Base-by-base conservation (phyloP, 805 yeast genomes). In the Lachancea sp. region DNA sequence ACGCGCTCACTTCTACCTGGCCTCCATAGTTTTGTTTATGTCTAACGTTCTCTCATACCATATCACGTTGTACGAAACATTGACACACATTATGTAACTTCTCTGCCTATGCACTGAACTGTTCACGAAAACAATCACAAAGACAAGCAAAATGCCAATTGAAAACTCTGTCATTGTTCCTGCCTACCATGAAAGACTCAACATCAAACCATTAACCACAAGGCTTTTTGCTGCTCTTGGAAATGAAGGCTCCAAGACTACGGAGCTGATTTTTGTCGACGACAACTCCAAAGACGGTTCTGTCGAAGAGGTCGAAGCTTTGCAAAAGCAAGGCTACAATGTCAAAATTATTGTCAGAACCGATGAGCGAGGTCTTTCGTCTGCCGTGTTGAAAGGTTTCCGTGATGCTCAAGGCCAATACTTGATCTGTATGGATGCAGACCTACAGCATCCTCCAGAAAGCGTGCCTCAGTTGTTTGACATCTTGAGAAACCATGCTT, bases 371-470 rank as follows among this genome's bases (percentile, higher is more conserved):
- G 77, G 77, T 16, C 55, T 71, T 22, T 68, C 73, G 17, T 69
- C 74, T 33, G 77, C 77, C 22, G 77, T 71, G 8, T 48, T 71
- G 48, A 64, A 63, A 48, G 77, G 77, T 12, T 71, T 71, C 52
- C 49, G 58, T 33, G 75, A 68, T 37, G 68, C 73, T 21, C 55
- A 67, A 40, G 77, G 77, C 49, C 66, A 68, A 36, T 68, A 70
- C 46, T 47, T 71, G 41, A 60, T 71, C 29, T 71, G 77, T 50
- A 71, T 71, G 76, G 77, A 71, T 53, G 77, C 77, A 18, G 77
- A 71, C 54, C 60, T 71, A 40, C 74, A 71, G 54, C 76, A 72
- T 50, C 77, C 76, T 32, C 77, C 77, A 23, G 77, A 72, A 51
- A 60, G 65, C 41, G 75, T 70, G 8, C 76, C 76, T 37, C 64